Percentiles rank a stretch among this genome's conserved stretches.
Conservation (phyloP, 2,329 filamentous ascomycete genomes). For the Pseudovirgaria hyperparasitica region DNA sequence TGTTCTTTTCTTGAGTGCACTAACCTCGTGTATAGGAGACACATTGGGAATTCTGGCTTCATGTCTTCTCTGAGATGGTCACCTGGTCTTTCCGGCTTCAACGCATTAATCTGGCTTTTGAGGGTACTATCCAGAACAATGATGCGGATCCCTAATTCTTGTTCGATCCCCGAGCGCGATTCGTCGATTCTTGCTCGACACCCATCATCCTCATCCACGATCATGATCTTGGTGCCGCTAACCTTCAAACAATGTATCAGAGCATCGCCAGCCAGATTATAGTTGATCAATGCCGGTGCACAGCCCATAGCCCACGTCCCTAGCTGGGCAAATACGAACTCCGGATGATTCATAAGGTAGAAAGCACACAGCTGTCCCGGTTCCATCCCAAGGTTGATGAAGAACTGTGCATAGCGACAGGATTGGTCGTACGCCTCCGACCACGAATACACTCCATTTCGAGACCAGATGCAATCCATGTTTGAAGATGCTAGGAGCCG, state of each 20-base stretch:
- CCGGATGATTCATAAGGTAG: conserved; percentile 54
- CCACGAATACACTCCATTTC: conserved; percentile 35
- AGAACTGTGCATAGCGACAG: conserved; percentile 23
- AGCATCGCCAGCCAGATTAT: conserved; percentile 51
- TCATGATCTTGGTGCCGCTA: conserved; percentile 34
- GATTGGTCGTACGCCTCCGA: conserved; percentile 26
- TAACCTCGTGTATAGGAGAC: conserved; percentile 56
- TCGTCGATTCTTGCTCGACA: conserved; percentile 46
- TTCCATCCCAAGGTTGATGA: conserved; percentile 37
- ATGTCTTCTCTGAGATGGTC: conserved; percentile 43
- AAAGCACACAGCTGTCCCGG: conserved; percentile 50
- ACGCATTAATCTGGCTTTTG: conserved; percentile 33
- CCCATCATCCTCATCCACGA: conserved; percentile 35
- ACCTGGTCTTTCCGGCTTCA: conserved; percentile 38
- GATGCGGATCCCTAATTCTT: conserved; percentile 46
- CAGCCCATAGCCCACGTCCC: conserved; percentile 53
- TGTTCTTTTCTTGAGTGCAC: conserved; percentile 5
- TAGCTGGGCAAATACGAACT: conserved; percentile 55
- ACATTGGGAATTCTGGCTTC: conserved; percentile 41
- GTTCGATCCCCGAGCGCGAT: conserved; percentile 32
- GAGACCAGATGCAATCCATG: conserved; percentile 54
- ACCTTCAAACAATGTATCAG: conserved; percentile 54
- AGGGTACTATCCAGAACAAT: conserved; percentile 38
- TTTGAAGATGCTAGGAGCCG: conserved; percentile 33
- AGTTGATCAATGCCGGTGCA: conserved; percentile 59